Conservation (phyloP, 2,329 filamentous ascomycete genomes). For the Dothidotthia symphoricarpi region DNA sequence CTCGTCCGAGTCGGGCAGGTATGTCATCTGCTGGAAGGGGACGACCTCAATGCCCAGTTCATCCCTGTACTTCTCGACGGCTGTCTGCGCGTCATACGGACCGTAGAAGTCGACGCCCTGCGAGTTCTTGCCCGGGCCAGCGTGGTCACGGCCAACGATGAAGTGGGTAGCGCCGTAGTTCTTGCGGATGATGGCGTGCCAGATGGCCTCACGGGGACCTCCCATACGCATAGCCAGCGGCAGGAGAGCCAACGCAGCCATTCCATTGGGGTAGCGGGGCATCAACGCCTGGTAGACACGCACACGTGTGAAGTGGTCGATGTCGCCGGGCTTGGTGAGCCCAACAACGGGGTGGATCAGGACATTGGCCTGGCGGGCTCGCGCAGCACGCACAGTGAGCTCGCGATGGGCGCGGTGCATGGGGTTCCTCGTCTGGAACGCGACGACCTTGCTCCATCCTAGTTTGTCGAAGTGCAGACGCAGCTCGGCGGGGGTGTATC, state of each 20-base stretch:
- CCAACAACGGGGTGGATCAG: conserved; percentile 98
- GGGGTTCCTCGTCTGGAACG: conserved; percentile 96
- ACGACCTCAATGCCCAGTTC: conserved; percentile 99
- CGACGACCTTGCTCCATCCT: conserved; percentile 94
- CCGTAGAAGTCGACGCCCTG: conserved; percentile 96
- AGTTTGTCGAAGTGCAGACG: conserved; percentile 98
- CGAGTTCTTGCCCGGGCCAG: conserved; percentile 97
- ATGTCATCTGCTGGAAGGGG: conserved; percentile 99
- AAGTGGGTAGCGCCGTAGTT: conserved; percentile 99
- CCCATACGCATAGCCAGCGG: conserved; percentile 99
- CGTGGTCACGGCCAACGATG: conserved; percentile 98
- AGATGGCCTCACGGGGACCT: conserved; percentile 95
- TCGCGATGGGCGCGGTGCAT: conserved; percentile 99
- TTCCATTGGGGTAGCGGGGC: conserved; percentile 96
- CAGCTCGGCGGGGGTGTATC: conserved; percentile 92
- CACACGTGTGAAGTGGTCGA: conserved; percentile 99
- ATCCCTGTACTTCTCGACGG: conserved; percentile 92
- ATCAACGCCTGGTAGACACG: conserved; percentile 97
- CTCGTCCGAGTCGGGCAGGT: conserved; percentile 94
- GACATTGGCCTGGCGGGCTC: conserved; percentile 94
- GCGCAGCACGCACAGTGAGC: conserved; percentile 93
- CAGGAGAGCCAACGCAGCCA: conserved; percentile 93
- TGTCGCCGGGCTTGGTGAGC: conserved; percentile 97
- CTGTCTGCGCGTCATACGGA: conserved; percentile 93
- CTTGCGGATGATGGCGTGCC: conserved; percentile 99